Conservation (phyloP, 257 asterid species). For the Scutellaria barbata region DNA sequence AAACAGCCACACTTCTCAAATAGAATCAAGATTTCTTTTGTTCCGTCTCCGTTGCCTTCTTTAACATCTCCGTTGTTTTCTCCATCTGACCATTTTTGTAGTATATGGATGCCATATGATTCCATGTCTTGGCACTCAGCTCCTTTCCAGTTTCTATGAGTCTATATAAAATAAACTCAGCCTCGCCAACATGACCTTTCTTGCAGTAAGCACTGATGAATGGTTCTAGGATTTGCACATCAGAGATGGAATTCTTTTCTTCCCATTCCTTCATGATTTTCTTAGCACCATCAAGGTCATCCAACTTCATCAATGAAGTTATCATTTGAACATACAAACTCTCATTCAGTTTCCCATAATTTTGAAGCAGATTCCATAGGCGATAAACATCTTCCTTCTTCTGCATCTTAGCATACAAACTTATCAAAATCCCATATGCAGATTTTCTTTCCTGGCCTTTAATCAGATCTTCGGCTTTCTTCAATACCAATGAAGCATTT, state of each 20-base stretch:
- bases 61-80: conserved; percentile 45
- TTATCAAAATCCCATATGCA: conserved; percentile 38
- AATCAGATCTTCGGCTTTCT: conserved; percentile 45
- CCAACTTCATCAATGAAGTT: conserved; percentile 48
- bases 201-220: conserved; percentile 48
- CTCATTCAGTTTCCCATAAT: conserved; percentile 30
- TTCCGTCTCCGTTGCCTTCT: conserved; percentile 42
- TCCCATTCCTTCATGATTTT: conserved; percentile 49
- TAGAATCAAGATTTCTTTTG: conserved; percentile 38
- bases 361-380: conserved; percentile 39
- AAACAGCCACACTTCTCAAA: conserved; percentile 40
- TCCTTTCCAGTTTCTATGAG: conserved; percentile 36
- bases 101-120: conserved; percentile 49
- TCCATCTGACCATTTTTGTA: conserved; percentile 43
- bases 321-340: conserved; percentile 37
- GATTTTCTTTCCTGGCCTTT: background rate
- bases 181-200: conserved; percentile 48
- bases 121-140: conserved; percentile 49
- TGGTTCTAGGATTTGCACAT: conserved; percentile 41
- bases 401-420: conserved; percentile 50
- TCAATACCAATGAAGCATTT: conserved; percentile 40
- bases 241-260: conserved; percentile 29
- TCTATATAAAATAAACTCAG: conserved; percentile 41
- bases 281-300: conserved; percentile 53
- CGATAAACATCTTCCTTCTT: conserved; percentile 49